These are phyloP conservation scores for Chromera velia DNA, from an alignment of 73 alveolate species.

Conservation along the genomic window DNA sequence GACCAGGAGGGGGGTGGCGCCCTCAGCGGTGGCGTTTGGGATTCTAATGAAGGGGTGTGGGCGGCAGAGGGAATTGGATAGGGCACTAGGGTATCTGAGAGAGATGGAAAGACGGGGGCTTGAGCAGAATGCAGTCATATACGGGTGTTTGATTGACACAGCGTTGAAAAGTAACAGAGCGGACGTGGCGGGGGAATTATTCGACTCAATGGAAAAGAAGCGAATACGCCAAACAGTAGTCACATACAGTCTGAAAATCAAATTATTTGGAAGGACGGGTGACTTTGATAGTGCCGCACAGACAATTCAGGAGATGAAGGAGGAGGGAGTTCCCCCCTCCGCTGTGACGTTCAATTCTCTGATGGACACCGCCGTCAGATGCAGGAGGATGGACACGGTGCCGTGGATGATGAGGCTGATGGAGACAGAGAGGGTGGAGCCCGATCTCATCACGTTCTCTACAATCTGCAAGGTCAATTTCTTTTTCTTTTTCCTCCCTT, in stretches of 20 bases:
- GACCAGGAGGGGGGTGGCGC: background rate
- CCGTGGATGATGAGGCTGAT: background rate
- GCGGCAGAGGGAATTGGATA: too few species aligned
- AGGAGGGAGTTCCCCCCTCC: slow-evolving; percentile 62
- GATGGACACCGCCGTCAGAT: slow-evolving; percentile 79
- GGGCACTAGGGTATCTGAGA: too few species aligned
- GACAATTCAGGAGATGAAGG: slow-evolving; percentile 55
- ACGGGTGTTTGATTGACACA: background rate
- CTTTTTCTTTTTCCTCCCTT: too few species aligned
- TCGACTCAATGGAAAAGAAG: slow-evolving; percentile 64
- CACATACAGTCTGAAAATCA: slow-evolving; percentile 56
- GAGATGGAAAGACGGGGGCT: background rate
- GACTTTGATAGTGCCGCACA: slow-evolving; percentile 56
- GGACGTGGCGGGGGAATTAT: slow-evolving; percentile 50
- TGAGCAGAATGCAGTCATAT: background rate
- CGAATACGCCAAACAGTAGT: background rate
- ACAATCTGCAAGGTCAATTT: slow-evolving; percentile 85
- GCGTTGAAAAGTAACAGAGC: slow-evolving; percentile 32
- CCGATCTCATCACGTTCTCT: slow-evolving; percentile 85
- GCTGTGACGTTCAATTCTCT: slow-evolving; percentile 81
- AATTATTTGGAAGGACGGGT: slow-evolving; percentile 56
- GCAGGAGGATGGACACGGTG: slow-evolving; percentile 47
- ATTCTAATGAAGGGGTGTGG: too few species aligned
- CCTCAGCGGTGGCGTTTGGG: too few species aligned
- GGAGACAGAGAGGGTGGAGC: slow-evolving; percentile 48